A percentile compares a stretch with the other conserved stretches of the same genome.
phyloP scores from a whole-genome alignment of 768 basidiomycete species.

The Hydnomerulius pinastri region DNA sequence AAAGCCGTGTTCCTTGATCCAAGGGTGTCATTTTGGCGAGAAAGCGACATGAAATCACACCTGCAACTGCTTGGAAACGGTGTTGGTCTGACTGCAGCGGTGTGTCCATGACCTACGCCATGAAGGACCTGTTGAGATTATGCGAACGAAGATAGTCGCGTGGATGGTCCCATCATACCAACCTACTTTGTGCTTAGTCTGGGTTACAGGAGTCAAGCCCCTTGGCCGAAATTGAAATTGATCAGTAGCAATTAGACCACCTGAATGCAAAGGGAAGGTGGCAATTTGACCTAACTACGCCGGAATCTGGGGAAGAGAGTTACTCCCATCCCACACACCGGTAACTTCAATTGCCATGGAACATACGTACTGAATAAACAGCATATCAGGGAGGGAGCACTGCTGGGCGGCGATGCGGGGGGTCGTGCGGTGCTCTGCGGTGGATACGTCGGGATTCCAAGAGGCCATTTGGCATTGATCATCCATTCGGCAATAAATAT shows the following conservation, averaged over 20 bases:
- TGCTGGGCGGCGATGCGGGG: too few relatives aligned
- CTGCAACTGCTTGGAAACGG: neutral
- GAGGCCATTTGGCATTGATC: neutral
- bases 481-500: neutral
- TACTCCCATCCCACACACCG: neutral
- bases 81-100: constrained; percentile 1
- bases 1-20: constrained; percentile 5
- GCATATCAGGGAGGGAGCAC: neutral
- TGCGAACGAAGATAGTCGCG: too few relatives aligned
- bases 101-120: too few relatives aligned
- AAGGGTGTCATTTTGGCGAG: neutral
- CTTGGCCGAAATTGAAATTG: neutral
- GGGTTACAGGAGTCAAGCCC: neutral
- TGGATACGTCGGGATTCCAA: too few relatives aligned
- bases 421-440: too few relatives aligned
- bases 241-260: neutral
- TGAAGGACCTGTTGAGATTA: too few relatives aligned
- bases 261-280: neutral
- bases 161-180: too few relatives aligned
- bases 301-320: neutral
- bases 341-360: neutral
- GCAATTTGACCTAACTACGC: neutral
- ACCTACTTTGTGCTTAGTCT: neutral
- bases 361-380: neutral
- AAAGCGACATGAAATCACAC: neutral